phyloP scores from a whole-genome alignment of 257 asterid species.

The Solanum lycopersicoides region DNA sequence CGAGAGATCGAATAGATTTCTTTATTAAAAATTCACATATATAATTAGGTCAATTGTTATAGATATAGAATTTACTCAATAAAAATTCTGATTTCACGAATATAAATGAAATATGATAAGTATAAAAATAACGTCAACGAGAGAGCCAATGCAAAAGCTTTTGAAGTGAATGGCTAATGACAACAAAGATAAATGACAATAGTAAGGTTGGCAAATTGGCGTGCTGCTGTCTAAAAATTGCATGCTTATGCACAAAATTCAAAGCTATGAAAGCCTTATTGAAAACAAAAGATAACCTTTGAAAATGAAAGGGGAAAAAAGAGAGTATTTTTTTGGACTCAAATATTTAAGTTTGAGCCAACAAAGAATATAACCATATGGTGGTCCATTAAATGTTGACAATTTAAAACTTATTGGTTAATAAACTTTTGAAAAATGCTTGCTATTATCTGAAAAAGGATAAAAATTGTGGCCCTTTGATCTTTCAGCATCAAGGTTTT shows the following conservation, averaged over 20 bases:
- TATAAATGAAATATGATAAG: neutral
- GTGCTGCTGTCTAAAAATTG: neutral
- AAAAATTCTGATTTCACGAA: rapidly evolving
- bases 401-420: neutral
- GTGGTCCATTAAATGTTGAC: neutral
- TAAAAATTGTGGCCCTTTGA: neutral
- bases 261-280: neutral
- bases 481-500: neutral
- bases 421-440: neutral
- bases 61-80: neutral
- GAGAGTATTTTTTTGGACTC: neutral
- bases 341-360: neutral
- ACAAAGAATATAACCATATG: neutral
- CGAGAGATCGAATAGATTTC: neutral
- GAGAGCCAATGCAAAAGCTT: neutral
- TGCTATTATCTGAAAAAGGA: neutral
- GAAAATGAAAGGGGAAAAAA: neutral
- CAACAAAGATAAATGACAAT: neutral
- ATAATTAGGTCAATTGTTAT: neutral
- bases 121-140: neutral
- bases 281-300: neutral
- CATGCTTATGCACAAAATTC: neutral
- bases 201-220: neutral
- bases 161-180: neutral
- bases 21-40: neutral